Base-by-base conservation (phyloP, 164 flowering plant genomes). In the Cinnamomum chago region DNA sequence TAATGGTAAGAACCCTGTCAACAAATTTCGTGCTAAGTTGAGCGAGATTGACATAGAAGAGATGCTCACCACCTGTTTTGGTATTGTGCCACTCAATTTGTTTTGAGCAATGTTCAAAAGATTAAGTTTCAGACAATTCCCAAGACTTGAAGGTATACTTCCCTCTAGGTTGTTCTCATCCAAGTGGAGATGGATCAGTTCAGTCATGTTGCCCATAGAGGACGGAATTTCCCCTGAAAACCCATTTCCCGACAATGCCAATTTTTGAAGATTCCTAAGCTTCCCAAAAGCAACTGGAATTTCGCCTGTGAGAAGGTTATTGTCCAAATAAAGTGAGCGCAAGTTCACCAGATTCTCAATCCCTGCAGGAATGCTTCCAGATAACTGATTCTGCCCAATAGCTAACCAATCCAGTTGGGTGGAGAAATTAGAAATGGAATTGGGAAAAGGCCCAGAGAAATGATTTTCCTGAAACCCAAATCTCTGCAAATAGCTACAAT, bases 351-450 rank as follows among this genome's bases (percentile, higher is more conserved):
- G 81, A 18, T 83, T 84, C 3, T 58, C 80, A 10, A 89, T 72
- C n/a, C 76, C 81, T 17, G n/a, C 3, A 14, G 87, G 86, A 20
- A 86, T 83, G 15, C 23, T 58, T 67, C 89, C 84, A 33, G 11
- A 50, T 72, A 86, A 35, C 15, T 17, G 24, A 68, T 83, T 86
- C 2, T n/a, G 3, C 15, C 77, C 81, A 2, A 83, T 3, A 5
- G 0, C 0, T 11, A 83, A 30, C 0, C 0, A 15, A 9, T 15
- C 5, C 0, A 82, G 50, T 0, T 51, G 35, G 58, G 75, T 60
- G 5, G 87, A 81, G 55, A 84, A 65, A 62, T 83, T 86, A 24
- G 65, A 70, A 1, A 86, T 64, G 58, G 74, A 74, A 13, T 40
- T 28, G 2, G 87, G 85, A 52, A 86, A 28, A 2, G 40, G n/a